phyloP scores from a whole-genome alignment of 129 eudicot species.

The Rutidosis leptorrhynchoides region DNA sequence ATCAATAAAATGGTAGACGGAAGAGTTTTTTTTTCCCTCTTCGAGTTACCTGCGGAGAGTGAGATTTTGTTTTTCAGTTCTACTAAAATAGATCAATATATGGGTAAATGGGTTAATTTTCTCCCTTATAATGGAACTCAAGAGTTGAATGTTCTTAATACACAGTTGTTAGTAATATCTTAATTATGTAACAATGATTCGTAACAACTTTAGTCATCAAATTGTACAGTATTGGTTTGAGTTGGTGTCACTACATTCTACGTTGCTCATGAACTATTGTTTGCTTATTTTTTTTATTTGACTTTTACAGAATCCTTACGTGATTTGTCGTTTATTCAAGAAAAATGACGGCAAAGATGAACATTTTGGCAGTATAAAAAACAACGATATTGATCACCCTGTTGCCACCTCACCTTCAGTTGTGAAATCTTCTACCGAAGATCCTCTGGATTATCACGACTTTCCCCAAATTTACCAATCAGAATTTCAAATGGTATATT shows the following conservation, averaged over 20 bases:
- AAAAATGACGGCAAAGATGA: conserved; percentile 64
- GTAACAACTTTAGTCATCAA: neutral
- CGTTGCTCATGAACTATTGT: neutral
- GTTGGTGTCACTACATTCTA: neutral
- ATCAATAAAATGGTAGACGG: neutral
- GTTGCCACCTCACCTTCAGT: conserved; percentile 35
- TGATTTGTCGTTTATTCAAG: conserved; percentile 72
- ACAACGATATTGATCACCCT: conserved; percentile 46
- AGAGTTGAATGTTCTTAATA: neutral
- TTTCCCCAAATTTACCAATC: conserved; percentile 21
- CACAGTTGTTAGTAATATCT: neutral
- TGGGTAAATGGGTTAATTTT: neutral
- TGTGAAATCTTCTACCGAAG: conserved; percentile 43
- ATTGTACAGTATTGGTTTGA: neutral
- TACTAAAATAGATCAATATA: neutral
- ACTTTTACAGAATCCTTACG: conserved; percentile 55
- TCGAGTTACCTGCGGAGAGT: too few relatives aligned
- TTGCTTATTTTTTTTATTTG: conserved; percentile 7
- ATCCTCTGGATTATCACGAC: conserved; percentile 38
- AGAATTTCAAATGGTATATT: conserved; percentile 30
- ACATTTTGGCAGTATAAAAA: conserved; percentile 34
- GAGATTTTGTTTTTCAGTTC: too few relatives aligned
- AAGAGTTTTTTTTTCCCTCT: too few relatives aligned
- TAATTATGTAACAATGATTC: neutral
- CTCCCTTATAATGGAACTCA: neutral